Percentiles rank a stretch among this genome's conserved stretches.
Evolutionary conservation across 805 yeast species (phyloP).

Genomic region (Wickerhamomyces alni): DNA sequence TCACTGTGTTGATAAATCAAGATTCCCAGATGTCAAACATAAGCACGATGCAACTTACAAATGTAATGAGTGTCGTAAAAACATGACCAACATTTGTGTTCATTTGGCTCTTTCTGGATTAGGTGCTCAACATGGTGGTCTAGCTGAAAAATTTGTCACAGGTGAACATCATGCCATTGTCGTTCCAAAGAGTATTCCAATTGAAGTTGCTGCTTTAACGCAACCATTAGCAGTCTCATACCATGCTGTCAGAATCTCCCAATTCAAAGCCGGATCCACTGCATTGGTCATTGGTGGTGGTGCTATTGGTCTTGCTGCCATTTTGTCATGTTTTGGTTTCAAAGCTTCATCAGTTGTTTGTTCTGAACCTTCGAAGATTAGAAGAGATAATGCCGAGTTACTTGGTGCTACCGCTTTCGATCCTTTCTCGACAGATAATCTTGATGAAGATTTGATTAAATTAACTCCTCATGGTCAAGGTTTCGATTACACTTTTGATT

Average conservation of each 20-base stretch:
- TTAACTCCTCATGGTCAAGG: constrained; percentile 39
- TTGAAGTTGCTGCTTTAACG: constrained; percentile 44
- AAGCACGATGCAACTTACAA: constrained; percentile 21
- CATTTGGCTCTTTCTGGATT: constrained; percentile 45
- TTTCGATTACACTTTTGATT: constrained; percentile 44
- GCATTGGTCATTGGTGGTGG: constrained; percentile 50
- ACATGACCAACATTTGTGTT: constrained; percentile 47
- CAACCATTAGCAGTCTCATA: constrained; percentile 58
- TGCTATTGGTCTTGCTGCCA: constrained; percentile 47
- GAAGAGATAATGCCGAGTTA: constrained; percentile 43
- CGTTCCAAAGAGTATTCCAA: constrained; percentile 35
- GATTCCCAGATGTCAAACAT: constrained; percentile 29
- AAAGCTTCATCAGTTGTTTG: constrained; percentile 38
- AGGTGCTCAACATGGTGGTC: constrained; percentile 52
- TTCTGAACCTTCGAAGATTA: constrained; percentile 41
- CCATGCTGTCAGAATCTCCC: constrained; percentile 45
- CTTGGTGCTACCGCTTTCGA: constrained; percentile 45
- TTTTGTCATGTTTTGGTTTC: constrained; percentile 44
- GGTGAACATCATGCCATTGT: constrained; percentile 33
- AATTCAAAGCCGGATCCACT: constrained; percentile 34
- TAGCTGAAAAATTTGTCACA: constrained; percentile 43
- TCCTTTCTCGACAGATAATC: constrained; percentile 35
- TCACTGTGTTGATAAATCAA: constrained; percentile 43
- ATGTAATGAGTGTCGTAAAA: constrained; percentile 46
- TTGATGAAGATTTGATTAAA: constrained; percentile 31